Evolutionary conservation across 2,329 filamentous ascomycete species (phyloP).

Genomic region (Pseudogymnoascus sp.): DNA sequence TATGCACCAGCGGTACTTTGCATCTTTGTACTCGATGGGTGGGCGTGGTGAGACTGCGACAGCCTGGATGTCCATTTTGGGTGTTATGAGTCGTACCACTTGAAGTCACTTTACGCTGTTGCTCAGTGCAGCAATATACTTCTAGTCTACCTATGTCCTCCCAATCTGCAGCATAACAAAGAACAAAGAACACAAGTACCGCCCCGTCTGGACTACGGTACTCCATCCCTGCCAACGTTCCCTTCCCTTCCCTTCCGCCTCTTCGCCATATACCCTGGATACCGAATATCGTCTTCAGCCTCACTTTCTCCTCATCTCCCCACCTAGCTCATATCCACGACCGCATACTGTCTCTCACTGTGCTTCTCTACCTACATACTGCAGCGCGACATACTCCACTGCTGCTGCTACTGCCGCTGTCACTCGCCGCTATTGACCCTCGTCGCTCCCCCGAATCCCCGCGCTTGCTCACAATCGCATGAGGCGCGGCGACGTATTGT

Average conservation of each 20-base stretch:
- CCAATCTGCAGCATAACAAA: neutral
- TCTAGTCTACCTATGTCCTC: neutral
- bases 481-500: slow-evolving; percentile 3
- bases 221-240: neutral
- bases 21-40: neutral
- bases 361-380: neutral
- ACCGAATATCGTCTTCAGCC: slow-evolving; percentile 4
- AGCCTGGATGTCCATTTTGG: neutral
- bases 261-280: slow-evolving; percentile 6
- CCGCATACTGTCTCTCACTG: neutral
- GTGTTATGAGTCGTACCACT: neutral
- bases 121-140: neutral
- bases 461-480: neutral
- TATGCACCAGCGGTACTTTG: neutral
- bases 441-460: neutral
- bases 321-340: neutral
- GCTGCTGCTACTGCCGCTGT: neutral
- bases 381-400: neutral
- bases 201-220: neutral
- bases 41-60: neutral
- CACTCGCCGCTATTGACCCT: neutral
- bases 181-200: neutral
- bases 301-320: slow-evolving; percentile 5
- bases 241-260: slow-evolving; percentile 6
- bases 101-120: neutral